phyloP scores from a whole-genome alignment of 176 grass and related monocot genomes.

The Coix lacrymajobi region DNA sequence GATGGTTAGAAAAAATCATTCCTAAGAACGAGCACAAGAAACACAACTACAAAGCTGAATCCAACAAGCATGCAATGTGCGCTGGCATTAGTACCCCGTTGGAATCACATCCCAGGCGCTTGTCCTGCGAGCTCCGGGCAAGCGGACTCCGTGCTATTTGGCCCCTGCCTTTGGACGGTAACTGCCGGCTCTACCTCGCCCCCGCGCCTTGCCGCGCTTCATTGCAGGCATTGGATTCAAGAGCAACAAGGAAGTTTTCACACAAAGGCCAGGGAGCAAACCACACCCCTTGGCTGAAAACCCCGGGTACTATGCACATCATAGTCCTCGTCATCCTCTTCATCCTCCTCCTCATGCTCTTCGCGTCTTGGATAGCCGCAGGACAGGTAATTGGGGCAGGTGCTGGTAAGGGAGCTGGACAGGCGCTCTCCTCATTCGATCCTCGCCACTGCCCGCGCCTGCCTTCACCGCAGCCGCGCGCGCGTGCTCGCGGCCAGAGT shows the following conservation, averaged over 20 bases:
- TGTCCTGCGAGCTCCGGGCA: conserved; percentile 54
- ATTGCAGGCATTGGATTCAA: conserved; percentile 75
- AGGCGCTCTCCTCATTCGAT: conserved; percentile 44
- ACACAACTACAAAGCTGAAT: conserved; percentile 6
- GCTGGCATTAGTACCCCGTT: conserved; percentile 30
- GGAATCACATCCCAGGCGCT: conserved; percentile 39
- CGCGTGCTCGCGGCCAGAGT: conserved; percentile 12
- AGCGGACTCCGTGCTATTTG: conserved; percentile 34
- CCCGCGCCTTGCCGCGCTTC: conserved; percentile 32
- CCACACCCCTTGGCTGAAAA: conserved; percentile 81
- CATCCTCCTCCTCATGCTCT: conserved; percentile 31
- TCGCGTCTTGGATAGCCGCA: conserved; percentile 39
- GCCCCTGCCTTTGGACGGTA: conserved; percentile 14
- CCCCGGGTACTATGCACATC: conserved; percentile 46
- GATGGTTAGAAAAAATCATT: conserved; percentile 17
- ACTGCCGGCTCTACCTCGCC: neutral
- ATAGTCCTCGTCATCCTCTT: conserved; percentile 50
- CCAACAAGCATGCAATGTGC: neutral
- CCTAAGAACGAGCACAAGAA: neutral
- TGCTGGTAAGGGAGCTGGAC: conserved; percentile 69
- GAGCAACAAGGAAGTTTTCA: conserved; percentile 67
- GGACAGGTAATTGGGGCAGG: conserved; percentile 51
- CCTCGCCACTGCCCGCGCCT: conserved; percentile 2
- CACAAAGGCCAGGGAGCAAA: conserved; percentile 69
- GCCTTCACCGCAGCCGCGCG: conserved; percentile 5